phyloP scores from a whole-genome alignment of 1,284 basidiomycete genomes.

The Tylopilus sp. region DNA sequence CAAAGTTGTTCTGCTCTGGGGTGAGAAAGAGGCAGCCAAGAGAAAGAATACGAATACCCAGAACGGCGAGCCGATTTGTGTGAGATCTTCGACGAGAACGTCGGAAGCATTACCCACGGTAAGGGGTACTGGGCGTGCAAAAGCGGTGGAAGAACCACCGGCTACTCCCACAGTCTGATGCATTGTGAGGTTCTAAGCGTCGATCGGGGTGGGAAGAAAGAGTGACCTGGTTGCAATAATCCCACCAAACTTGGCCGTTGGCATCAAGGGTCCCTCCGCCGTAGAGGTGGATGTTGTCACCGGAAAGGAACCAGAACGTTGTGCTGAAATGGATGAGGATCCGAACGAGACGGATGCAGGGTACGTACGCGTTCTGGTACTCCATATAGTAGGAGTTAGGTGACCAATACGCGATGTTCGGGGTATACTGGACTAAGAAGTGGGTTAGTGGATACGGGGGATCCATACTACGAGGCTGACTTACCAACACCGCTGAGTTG shows the following conservation, averaged over 20 bases:
- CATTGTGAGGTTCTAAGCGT: slow-evolving; percentile 19
- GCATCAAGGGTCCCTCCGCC: slow-evolving; percentile 55
- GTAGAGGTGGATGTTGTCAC: slow-evolving; percentile 56
- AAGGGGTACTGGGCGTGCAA: slow-evolving; percentile 59
- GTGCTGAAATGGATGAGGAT: slow-evolving; percentile 44
- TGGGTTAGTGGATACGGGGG: background rate
- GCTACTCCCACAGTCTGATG: slow-evolving; percentile 31
- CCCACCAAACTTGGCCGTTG: slow-evolving; percentile 56
- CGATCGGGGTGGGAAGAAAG: slow-evolving; percentile 12
- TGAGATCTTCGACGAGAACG: slow-evolving; percentile 55
- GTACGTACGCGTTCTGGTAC: slow-evolving; percentile 52
- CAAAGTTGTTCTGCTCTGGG: slow-evolving; percentile 39
- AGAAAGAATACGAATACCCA: slow-evolving; percentile 29
- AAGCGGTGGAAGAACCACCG: slow-evolving; percentile 43
- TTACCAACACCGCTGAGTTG: slow-evolving; percentile 49
- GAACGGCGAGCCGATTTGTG: slow-evolving; percentile 48
- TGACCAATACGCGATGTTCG: slow-evolving; percentile 61
- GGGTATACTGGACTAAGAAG: slow-evolving; percentile 47
- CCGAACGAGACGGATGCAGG: background rate
- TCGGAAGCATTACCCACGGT: slow-evolving; percentile 58
- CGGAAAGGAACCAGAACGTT: slow-evolving; percentile 60
- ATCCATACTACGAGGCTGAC: slow-evolving; percentile 10
- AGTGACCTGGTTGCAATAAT: slow-evolving; percentile 32
- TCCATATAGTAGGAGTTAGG: slow-evolving; percentile 51
- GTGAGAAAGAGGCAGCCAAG: too few relatives aligned